A percentile compares a stretch with the other conserved stretches of the same genome.
Conservation (phyloP, 495 filamentous ascomycete genomes). For the Aspergillus avenaceus region DNA sequence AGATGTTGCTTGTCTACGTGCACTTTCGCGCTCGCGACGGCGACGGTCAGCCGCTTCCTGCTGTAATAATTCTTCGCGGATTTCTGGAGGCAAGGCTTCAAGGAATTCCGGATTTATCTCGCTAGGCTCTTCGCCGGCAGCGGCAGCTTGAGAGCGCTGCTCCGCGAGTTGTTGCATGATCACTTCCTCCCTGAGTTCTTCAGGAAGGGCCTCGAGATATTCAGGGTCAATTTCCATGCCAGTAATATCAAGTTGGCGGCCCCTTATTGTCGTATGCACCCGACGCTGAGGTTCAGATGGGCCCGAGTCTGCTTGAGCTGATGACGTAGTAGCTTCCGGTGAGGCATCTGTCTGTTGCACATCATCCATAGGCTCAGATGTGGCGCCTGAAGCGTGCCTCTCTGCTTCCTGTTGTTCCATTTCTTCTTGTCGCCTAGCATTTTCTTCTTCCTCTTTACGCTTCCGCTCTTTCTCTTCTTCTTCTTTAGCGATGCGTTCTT, state of each 20-base stretch:
- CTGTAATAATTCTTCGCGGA: slow-evolving; percentile 82
- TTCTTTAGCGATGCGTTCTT: slow-evolving; percentile 54
- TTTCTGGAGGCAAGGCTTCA: slow-evolving; percentile 83
- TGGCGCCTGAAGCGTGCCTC: slow-evolving; percentile 43
- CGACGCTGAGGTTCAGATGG: slow-evolving; percentile 53
- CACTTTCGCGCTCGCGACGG: slow-evolving; percentile 77
- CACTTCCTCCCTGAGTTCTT: slow-evolving; percentile 93
- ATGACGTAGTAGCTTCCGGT: slow-evolving; percentile 25
- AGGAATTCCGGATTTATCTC: slow-evolving; percentile 94
- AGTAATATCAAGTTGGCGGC: slow-evolving; percentile 84
- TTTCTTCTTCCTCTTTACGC: slow-evolving; percentile 66
- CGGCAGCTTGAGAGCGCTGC: slow-evolving; percentile 72
- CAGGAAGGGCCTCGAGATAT: slow-evolving; percentile 89
- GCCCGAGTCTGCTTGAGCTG: slow-evolving; percentile 34
- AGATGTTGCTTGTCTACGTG: slow-evolving; percentile 56
- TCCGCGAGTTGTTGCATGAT: slow-evolving; percentile 82
- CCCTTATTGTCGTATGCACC: slow-evolving; percentile 75
- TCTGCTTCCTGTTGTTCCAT: slow-evolving; percentile 41
- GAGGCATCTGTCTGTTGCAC: slow-evolving; percentile 57
- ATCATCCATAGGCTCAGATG: slow-evolving; percentile 75
- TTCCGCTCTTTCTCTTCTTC: slow-evolving; percentile 53
- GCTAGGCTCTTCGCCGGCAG: slow-evolving; percentile 75
- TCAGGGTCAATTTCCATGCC: slow-evolving; percentile 89
- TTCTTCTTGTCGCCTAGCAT: slow-evolving; percentile 38
- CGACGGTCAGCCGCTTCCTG: slow-evolving; percentile 88